These are phyloP conservation scores for Backusella macrospora DNA, from an alignment of 192 early-diverging fungal genomes.

Conservation along the genomic window DNA sequence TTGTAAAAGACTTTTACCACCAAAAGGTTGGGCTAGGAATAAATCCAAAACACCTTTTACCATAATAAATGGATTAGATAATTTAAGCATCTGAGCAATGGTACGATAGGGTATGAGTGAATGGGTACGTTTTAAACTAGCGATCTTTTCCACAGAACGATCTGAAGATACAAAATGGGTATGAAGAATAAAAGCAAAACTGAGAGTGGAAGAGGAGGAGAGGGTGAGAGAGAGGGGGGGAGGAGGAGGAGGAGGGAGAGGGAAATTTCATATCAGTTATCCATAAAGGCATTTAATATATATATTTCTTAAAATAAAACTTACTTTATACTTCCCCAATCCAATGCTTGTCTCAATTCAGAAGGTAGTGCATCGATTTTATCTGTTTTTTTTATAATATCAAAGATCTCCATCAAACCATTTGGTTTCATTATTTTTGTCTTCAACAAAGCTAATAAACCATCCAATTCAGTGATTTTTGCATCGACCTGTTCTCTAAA, in stretches of 20 bases:
- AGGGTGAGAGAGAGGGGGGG: too few species aligned
- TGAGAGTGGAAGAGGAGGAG: too few species aligned
- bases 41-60: constrained; percentile 59
- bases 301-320: background rate
- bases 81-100: constrained; percentile 50
- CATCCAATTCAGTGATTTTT: constrained; percentile 49
- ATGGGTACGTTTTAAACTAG: constrained; percentile 57
- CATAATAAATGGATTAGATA: constrained; percentile 59
- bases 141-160: constrained; percentile 47
- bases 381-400: constrained; percentile 35
- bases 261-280: background rate
- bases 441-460: constrained; percentile 51
- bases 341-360: constrained; percentile 47
- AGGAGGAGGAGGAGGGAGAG: too few species aligned
- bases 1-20: constrained; percentile 54
- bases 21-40: constrained; percentile 63
- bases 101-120: constrained; percentile 54
- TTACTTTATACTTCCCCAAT: constrained; percentile 61
- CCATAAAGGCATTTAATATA: background rate
- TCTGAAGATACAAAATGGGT: constrained; percentile 58
- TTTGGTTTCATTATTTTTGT: constrained; percentile 46
- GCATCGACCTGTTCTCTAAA: constrained; percentile 52
- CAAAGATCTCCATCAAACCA: constrained; percentile 38
- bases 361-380: constrained; percentile 46
- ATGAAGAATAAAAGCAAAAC: constrained; percentile 58